Percentiles rank a stretch among this genome's conserved stretches.
phyloP scores from a whole-genome alignment of 2,329 filamentous ascomycete species.

The Herpomyces periplanetae region DNA sequence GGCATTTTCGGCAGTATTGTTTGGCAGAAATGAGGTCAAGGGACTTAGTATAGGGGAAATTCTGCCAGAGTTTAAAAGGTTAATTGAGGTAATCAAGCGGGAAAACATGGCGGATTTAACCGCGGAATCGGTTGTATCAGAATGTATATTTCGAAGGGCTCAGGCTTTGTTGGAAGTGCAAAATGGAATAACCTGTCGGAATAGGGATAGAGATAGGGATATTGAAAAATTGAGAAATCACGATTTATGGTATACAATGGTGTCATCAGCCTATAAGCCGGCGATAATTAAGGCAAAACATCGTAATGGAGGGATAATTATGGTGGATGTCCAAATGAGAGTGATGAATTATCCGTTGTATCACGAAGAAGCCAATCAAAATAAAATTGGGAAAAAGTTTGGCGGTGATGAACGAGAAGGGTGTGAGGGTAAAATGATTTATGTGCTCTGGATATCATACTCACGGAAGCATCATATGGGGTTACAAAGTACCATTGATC shows the following conservation, averaged over 20 bases:
- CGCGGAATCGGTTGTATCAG: constrained; percentile 84
- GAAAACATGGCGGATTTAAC: constrained; percentile 47
- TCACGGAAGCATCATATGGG: constrained; percentile 62
- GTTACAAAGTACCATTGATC: no score
- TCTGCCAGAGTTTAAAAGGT: constrained; percentile 51
- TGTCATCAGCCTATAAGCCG: no score
- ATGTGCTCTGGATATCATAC: constrained; percentile 87
- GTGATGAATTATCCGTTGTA: constrained; percentile 30
- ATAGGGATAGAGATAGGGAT: no score
- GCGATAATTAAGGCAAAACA: constrained; percentile 53
- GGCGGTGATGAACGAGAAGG: constrained; percentile 8
- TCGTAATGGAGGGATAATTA: constrained; percentile 59
- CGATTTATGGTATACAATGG: no score
- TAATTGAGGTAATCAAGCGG: constrained; percentile 39
- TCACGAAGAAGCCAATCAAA: constrained; percentile 21
- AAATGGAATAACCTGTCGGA: constrained; percentile 35
- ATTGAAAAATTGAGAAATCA: no score
- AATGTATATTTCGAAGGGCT: constrained; percentile 73
- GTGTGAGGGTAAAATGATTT: constrained; percentile 35
- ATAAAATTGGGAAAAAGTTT: constrained; percentile 16
- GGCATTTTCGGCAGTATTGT: constrained; percentile 65
- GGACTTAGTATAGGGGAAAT: constrained; percentile 38
- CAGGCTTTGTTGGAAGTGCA: constrained; percentile 44
- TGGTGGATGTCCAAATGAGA: constrained; percentile 80
- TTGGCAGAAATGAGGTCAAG: constrained; percentile 50